Conservation (phyloP, 345 rosid genomes). For the Pistacia atlantica region DNA sequence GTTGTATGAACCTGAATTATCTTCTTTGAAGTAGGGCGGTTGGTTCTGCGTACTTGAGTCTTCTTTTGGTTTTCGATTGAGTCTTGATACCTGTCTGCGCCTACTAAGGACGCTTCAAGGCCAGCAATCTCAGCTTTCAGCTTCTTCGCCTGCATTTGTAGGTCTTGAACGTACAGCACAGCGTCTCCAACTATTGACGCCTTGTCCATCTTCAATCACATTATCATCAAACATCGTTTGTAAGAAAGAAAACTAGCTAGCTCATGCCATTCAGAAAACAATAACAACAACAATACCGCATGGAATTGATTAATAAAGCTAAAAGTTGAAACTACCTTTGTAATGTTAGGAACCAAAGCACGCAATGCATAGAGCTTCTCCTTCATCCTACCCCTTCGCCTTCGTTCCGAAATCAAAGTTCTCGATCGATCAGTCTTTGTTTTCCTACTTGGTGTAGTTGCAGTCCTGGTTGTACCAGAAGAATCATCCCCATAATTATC, state of each 20-base stretch:
- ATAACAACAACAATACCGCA: too few species aligned
- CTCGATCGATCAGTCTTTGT: constrained; percentile 63
- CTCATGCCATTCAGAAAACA: too few species aligned
- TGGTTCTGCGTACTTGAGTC: constrained; percentile 22
- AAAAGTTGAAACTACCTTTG: constrained; percentile 51
- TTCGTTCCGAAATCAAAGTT: constrained; percentile 71
- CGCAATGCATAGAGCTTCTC: constrained; percentile 87
- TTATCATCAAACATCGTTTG: neutral
- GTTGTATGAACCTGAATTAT: constrained; percentile 53
- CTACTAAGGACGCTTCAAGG: constrained; percentile 59
- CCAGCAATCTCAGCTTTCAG: constrained; percentile 65
- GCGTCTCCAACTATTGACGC: constrained; percentile 94
- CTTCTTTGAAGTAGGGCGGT: constrained; percentile 39
- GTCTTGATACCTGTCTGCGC: constrained; percentile 30
- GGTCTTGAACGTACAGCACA: constrained; percentile 66
- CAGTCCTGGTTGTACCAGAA: constrained; percentile 49
- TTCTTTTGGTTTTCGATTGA: constrained; percentile 24
- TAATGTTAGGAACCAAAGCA: constrained; percentile 87
- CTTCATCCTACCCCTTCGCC: constrained; percentile 81
- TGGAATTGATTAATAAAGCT: too few species aligned
- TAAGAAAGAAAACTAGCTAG: too few species aligned
- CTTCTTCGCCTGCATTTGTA: constrained; percentile 67
- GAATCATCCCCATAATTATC: constrained; percentile 52
- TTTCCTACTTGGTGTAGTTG: constrained; percentile 34
- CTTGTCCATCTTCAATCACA: constrained; percentile 75